phyloP scores from a whole-genome alignment of 2,329 filamentous ascomycete genomes.

The Acrocalymma vagum region DNA sequence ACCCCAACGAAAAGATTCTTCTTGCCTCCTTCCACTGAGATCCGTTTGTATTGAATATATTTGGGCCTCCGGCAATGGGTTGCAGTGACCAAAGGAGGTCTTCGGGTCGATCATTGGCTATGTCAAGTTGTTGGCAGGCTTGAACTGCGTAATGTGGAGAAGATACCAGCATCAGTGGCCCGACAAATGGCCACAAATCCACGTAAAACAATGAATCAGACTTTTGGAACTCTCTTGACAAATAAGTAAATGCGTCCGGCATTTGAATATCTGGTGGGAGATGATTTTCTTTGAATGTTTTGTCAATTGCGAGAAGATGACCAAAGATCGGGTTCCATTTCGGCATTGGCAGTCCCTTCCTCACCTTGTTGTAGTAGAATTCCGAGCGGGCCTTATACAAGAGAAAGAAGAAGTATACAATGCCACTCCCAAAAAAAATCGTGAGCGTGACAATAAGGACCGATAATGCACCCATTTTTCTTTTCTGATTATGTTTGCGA shows the following conservation, averaged over 20 bases:
- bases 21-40: slow-evolving; percentile 1
- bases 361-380: slow-evolving; percentile 4
- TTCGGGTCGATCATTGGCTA: slow-evolving; percentile 4
- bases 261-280: slow-evolving; percentile 3
- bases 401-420: background rate
- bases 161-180: slow-evolving; percentile 5
- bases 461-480: no score
- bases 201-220: slow-evolving; percentile 7
- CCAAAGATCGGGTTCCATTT: slow-evolving; percentile 10
- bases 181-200: slow-evolving; percentile 9
- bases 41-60: slow-evolving; percentile 6
- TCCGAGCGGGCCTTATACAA: background rate
- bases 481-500: no score
- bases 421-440: background rate
- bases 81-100: slow-evolving; percentile 3
- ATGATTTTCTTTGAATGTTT: background rate
- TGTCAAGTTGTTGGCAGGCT: slow-evolving; percentile 3
- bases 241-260: background rate
- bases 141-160: slow-evolving; percentile 6
- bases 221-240: slow-evolving; percentile 4
- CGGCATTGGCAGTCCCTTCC: slow-evolving; percentile 9
- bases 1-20: slow-evolving; percentile 2
- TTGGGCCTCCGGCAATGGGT: slow-evolving; percentile 5
- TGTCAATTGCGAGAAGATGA: slow-evolving; percentile 3
- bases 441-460: background rate